These are phyloP conservation scores for Auriscalpium microsporum DNA, from an alignment of 768 basidiomycete species.

Conservation along the genomic window DNA sequence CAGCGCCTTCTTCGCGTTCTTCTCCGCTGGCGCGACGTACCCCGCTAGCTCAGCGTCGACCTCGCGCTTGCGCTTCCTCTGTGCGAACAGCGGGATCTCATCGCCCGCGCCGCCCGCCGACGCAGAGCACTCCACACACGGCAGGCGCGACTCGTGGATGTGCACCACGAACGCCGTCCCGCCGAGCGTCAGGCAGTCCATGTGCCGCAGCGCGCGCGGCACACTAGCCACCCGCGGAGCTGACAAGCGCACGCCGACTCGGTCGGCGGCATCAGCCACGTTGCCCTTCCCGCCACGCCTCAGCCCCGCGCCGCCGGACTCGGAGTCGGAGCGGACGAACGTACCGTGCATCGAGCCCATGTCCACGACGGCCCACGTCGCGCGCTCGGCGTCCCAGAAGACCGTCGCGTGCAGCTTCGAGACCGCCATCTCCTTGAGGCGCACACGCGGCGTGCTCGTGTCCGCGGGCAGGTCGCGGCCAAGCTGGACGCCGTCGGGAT, in stretches of 20 bases:
- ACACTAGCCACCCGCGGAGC: conserved; percentile 59
- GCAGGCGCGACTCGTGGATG: conserved; percentile 51
- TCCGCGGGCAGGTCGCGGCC: conserved; percentile 61
- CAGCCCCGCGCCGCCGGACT: not conserved
- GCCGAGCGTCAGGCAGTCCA: conserved; percentile 60
- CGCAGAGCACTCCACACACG: conserved; percentile 55
- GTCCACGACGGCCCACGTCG: conserved; percentile 69
- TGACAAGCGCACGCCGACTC: conserved; percentile 34
- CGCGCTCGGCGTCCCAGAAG: conserved; percentile 55
- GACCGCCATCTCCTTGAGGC: conserved; percentile 78
- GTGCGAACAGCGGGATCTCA: conserved; percentile 53
- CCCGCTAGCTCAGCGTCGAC: not conserved
- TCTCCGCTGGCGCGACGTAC: conserved; percentile 16
- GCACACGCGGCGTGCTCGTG: conserved; percentile 49
- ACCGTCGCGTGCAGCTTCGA: conserved; percentile 73
- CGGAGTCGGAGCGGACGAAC: conserved; percentile 35
- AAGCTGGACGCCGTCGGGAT: conserved; percentile 53
- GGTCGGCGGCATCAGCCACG: not conserved
- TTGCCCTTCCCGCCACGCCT: not conserved
- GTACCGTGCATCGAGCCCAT: conserved; percentile 86
- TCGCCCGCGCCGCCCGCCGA: conserved; percentile 27
- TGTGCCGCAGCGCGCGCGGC: conserved; percentile 53
- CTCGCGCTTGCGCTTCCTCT: conserved; percentile 19
- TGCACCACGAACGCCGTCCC: conserved; percentile 65
- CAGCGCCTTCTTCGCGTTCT: conserved; percentile 58